Percentiles rank a stretch among this genome's conserved stretches.
These are phyloP conservation scores for Odontarrhena argentea DNA, from an alignment of 345 rosid genomes.

Conservation along the genomic window DNA sequence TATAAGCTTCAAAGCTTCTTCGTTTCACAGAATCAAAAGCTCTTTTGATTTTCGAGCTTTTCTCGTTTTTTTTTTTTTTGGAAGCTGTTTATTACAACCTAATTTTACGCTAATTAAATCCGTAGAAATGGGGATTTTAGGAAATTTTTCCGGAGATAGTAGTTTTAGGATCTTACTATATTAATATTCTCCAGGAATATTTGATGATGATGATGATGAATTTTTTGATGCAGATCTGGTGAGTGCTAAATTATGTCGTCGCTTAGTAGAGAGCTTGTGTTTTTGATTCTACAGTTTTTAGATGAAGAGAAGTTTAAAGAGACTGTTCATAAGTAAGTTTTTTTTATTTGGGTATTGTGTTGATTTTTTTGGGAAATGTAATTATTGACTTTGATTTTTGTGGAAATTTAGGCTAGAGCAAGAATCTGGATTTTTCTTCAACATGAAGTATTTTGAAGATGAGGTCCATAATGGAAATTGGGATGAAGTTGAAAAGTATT, in stretches of 20 bases:
- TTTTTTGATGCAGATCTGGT: conserved; percentile 63
- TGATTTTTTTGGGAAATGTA: not conserved
- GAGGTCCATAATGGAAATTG: conserved; percentile 96
- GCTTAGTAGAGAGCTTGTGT: conserved; percentile 98
- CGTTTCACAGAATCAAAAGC: conserved; percentile 38
- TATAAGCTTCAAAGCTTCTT: conserved; percentile 25
- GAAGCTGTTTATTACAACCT: not conserved
- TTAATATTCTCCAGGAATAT: conserved; percentile 2
- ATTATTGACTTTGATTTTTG: not conserved
- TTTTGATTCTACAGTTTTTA: conserved; percentile 96
- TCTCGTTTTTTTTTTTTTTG: not conserved
- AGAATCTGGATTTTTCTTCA: conserved; percentile 99
- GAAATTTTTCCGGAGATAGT: conserved; percentile 35
- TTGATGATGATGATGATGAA: conserved; percentile 38
- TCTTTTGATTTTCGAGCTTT: conserved; percentile 28
- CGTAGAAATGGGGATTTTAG: conserved; percentile 24
- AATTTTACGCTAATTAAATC: conserved; percentile 26
- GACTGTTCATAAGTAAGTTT: conserved; percentile 90
- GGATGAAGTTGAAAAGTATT: conserved; percentile 98
- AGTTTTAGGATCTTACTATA: conserved; percentile 48
- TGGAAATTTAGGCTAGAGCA: conserved; percentile 75
- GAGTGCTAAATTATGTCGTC: conserved; percentile 67
- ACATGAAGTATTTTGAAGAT: conserved; percentile 98
- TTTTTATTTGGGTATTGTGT: not conserved
- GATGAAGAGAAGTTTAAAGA: conserved; percentile 99